Conservation (phyloP, 805 yeast genomes). For the Starmerella bacillaris region DNA sequence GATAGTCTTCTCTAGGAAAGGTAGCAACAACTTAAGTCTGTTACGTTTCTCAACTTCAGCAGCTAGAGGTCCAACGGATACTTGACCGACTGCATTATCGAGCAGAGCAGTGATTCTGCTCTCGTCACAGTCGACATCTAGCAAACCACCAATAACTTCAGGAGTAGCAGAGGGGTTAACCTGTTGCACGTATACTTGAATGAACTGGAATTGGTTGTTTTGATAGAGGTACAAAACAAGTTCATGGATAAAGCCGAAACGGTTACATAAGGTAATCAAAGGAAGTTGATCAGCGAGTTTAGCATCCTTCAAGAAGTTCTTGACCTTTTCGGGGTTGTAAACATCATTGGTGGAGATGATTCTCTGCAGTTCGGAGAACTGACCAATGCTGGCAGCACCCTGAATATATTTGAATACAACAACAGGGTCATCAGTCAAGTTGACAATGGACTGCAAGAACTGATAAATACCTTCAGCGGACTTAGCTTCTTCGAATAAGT, state of each 20-base stretch:
- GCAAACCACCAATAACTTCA: conserved; percentile 85
- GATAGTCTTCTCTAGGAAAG: conserved; percentile 79
- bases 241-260: conserved; percentile 81
- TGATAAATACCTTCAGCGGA: conserved; percentile 87
- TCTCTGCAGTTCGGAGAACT: conserved; percentile 86
- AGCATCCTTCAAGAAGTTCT: conserved; percentile 89
- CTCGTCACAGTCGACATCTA: conserved; percentile 97
- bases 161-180: conserved; percentile 93
- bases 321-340: conserved; percentile 92
- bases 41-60: conserved; percentile 93
- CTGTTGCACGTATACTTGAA: conserved; percentile 94
- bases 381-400: conserved; percentile 80
- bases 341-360: conserved; percentile 85
- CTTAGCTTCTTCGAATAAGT: conserved; percentile 82
- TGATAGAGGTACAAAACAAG: conserved; percentile 83
- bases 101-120: conserved; percentile 61
- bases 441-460: conserved; percentile 82
- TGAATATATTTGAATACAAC: conserved; percentile 93
- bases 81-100: conserved; percentile 78
- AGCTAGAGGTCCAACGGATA: conserved; percentile 76
- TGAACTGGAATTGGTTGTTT: conserved; percentile 86
- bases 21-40: conserved; percentile 75
- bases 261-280: conserved; percentile 86
- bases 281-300: conserved; percentile 90
- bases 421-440: conserved; percentile 80